Base-by-base conservation (phyloP, 2,329 filamentous ascomycete genomes). In the Nigrospora sphaerica region DNA sequence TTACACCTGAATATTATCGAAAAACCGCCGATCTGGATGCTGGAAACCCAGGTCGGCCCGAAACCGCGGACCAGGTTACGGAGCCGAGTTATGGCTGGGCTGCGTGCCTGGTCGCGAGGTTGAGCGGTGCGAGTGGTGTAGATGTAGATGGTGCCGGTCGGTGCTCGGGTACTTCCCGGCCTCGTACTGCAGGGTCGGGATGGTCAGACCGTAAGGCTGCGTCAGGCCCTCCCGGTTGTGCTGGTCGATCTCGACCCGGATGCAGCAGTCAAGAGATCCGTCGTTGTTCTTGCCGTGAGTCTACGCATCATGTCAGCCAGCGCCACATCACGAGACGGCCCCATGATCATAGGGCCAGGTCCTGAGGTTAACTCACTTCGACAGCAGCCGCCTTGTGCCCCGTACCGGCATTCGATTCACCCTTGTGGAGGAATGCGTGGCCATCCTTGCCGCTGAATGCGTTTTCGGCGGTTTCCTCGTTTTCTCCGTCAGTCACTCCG, bases 211-310 rank as follows among this genome's bases (percentile, higher is more conserved):
- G 61, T 98, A 98, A 13, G 83, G 80, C 50, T 84, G 76, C 0
- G 93, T 97, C 53, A 78, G 80, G 34, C 93, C 93, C 33, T 86
- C 74, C 3, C 81, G 81, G 62, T 97, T 83, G 56, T 85, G 83
- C 61, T 95, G 88, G 62, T 91, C 83, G 51, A 92, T 81, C 67
- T 98, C 93, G 52, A 96, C 83, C 47, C 90, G 86, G 57, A 98
- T 80, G 46, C 83, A 83, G 42, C 97, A 81, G 56, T 96, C 89
- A 5, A 98, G 75, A 11, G 79, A 71, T 57, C 77, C 74, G 68
- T 85, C 72, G 63, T 74, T 61, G 56, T 69, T 66, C 62, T 72
- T 65, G 53, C 85, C 70, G 65, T 83, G 66, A 60, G 67, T 58
- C 33, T 28, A 7, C 4, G 23, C 23, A 28, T 28, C 23, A 28